Conservation (phyloP, 2,329 filamentous ascomycete genomes). For the Calonectria multiphialidica region DNA sequence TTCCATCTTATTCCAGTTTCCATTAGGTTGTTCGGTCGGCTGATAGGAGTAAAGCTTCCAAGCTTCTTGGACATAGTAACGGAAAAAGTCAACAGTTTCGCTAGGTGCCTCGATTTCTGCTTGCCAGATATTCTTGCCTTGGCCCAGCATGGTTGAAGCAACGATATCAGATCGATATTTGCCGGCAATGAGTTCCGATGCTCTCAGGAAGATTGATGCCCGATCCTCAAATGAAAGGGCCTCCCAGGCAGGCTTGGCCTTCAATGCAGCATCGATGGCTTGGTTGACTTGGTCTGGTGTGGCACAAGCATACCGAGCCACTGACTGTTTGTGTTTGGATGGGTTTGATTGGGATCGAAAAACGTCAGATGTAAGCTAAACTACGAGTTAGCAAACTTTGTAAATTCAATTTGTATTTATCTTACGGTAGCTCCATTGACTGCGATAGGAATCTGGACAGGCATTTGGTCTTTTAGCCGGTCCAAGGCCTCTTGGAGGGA, state of each 20-base stretch:
- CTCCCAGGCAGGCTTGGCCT: not conserved
- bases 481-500: not conserved
- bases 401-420: not conserved
- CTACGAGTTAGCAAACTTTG: not conserved
- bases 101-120: not conserved
- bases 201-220: not conserved
- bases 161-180: not conserved
- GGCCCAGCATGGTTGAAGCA: not conserved
- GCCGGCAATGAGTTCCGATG: not conserved
- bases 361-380: not conserved
- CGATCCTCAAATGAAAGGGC: not conserved
- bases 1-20: conserved; percentile 1
- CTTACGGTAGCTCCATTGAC: not conserved
- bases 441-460: not conserved
- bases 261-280: not conserved
- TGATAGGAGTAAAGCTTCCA: not conserved
- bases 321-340: not conserved
- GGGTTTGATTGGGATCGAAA: not conserved
- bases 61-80: not conserved
- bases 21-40: not conserved
- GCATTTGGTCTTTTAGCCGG: not conserved
- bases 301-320: not conserved
- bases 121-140: conserved; percentile 1
- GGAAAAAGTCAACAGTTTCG: conserved; percentile 1
- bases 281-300: not conserved